A percentile compares a stretch with the other conserved stretches of the same genome.
These are phyloP conservation scores for Ceratobasidium sp. DNA, from an alignment of 1,284 basidiomycete genomes.

Conservation along the genomic window DNA sequence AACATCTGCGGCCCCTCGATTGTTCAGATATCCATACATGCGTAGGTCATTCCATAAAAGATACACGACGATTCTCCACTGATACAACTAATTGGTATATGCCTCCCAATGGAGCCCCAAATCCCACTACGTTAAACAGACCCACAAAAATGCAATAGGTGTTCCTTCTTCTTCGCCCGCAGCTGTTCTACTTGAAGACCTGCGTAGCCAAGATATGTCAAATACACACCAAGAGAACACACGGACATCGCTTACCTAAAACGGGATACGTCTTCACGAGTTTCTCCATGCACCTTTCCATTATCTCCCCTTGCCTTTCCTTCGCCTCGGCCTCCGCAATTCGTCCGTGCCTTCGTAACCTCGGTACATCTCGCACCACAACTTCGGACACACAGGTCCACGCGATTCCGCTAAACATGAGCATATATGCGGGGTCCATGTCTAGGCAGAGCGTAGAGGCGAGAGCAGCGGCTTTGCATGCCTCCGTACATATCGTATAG, in stretches of 20 bases:
- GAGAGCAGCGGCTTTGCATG: not conserved
- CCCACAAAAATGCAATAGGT: no score
- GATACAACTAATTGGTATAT: no score
- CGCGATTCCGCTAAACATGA: not conserved
- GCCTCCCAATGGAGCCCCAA: no score
- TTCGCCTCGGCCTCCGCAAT: not conserved
- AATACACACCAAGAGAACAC: not conserved
- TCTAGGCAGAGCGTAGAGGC: not conserved
- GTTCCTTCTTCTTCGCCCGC: not conserved
- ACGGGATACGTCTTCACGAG: conserved; percentile 9
- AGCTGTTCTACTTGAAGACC: conserved; percentile 23
- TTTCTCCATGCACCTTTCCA: conserved; percentile 12
- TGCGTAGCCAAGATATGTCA: not conserved
- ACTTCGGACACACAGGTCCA: not conserved
- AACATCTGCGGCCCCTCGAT: no score
- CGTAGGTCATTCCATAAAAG: no score
- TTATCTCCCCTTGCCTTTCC: conserved; percentile 2
- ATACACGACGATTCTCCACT: no score
- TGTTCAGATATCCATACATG: no score
- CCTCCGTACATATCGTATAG: not conserved
- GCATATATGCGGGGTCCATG: not conserved
- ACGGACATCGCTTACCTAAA: not conserved
- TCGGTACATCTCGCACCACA: not conserved
- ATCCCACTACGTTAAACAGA: no score
- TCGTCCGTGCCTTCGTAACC: not conserved